A percentile compares a stretch with the other conserved stretches of the same genome.
These are phyloP conservation scores for Emydomyces testavorans DNA, from an alignment of 2,329 filamentous ascomycete species.

Conservation along the genomic window DNA sequence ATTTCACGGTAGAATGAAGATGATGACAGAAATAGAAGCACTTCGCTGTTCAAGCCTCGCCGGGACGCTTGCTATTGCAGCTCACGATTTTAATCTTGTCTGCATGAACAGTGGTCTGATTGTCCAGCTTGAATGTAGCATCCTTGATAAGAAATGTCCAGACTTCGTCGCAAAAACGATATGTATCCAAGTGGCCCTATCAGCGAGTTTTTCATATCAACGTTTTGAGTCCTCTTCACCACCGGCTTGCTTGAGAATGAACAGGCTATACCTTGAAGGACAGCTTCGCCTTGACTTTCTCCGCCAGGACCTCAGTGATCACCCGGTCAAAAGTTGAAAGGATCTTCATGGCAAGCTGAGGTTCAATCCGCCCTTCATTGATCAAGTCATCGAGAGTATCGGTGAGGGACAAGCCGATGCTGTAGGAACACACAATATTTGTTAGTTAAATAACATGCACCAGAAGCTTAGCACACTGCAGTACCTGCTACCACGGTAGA, in stretches of 20 bases:
- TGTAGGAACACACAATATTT: constrained; percentile 31
- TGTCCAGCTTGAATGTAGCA: constrained; percentile 96
- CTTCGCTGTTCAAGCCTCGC: constrained; percentile 35
- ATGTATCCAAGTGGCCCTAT: constrained; percentile 91
- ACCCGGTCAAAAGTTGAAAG: constrained; percentile 89
- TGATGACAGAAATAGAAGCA: not conserved
- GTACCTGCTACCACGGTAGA: constrained; percentile 97
- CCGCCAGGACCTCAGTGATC: constrained; percentile 79
- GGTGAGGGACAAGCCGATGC: constrained; percentile 83
- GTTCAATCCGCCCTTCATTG: constrained; percentile 86
- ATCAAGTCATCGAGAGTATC: constrained; percentile 97
- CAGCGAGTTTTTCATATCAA: constrained; percentile 5
- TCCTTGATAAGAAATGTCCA: constrained; percentile 99
- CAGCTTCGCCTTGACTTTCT: constrained; percentile 81
- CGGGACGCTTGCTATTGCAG: constrained; percentile 79
- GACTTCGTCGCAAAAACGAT: constrained; percentile 98
- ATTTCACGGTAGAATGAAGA: not conserved
- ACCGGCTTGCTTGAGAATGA: not conserved
- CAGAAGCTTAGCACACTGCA: constrained; percentile 2
- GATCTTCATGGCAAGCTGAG: constrained; percentile 97
- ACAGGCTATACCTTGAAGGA: constrained; percentile 70
- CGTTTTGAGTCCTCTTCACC: not conserved
- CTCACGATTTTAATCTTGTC: constrained; percentile 98
- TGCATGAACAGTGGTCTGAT: constrained; percentile 59
- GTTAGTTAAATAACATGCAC: constrained; percentile 10